Evolutionary conservation across 768 basidiomycete species (phyloP).

Genomic region (Gautieria morchelliformis): DNA sequence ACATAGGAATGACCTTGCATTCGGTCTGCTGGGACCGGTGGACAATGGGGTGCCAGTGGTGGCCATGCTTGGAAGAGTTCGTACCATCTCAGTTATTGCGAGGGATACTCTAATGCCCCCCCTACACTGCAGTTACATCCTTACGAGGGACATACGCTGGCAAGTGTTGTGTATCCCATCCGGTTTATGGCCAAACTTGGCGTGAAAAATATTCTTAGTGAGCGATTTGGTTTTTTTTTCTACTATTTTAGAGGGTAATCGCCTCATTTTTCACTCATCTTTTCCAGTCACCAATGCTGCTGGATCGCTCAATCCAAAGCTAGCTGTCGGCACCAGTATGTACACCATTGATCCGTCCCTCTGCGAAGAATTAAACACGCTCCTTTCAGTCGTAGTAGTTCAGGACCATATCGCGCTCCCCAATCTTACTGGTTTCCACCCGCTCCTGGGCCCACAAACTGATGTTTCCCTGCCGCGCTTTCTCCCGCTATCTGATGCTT

Average conservation of each 20-base stretch:
- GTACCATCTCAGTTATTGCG: conserved; percentile 12
- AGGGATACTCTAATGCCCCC: conserved; percentile 2
- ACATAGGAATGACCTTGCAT: conserved; percentile 72
- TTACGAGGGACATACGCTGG: conserved; percentile 73
- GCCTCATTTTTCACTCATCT: background rate
- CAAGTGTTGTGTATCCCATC: conserved; percentile 68
- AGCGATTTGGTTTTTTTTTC: conserved; percentile 21
- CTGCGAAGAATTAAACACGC: background rate
- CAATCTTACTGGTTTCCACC: conserved; percentile 66
- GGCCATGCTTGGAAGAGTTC: conserved; percentile 79
- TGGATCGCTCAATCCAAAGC: conserved; percentile 63
- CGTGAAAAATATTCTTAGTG: conserved; percentile 66
- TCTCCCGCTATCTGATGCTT: conserved; percentile 76
- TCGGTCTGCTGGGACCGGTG: conserved; percentile 60
- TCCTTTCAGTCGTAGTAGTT: conserved; percentile 62
- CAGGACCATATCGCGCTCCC: conserved; percentile 81
- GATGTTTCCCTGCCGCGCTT: conserved; percentile 61
- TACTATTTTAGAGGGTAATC: background rate
- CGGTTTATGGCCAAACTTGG: conserved; percentile 72
- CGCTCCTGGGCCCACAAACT: conserved; percentile 63
- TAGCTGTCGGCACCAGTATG: conserved; percentile 77
- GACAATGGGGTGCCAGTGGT: conserved; percentile 64
- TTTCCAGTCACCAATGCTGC: conserved; percentile 77
- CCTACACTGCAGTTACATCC: conserved; percentile 53
- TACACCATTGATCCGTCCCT: background rate